A percentile compares a stretch with the other conserved stretches of the same genome.
Conservation (phyloP, 2,329 filamentous ascomycete genomes). For the Chaetomiaceae sp. region DNA sequence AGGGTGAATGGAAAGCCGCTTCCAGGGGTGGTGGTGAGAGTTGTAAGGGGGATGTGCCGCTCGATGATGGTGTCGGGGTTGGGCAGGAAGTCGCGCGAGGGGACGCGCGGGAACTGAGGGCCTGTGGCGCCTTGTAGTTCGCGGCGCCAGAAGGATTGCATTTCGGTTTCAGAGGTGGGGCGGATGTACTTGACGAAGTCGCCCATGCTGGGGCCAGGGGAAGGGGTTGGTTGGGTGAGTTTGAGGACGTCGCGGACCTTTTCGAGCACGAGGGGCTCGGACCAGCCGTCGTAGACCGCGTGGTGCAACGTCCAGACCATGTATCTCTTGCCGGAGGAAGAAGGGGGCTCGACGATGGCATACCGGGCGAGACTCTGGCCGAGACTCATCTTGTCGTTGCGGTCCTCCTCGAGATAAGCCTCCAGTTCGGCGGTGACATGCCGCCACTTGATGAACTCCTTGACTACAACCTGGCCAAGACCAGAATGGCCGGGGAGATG, state of each 20-base stretch:
- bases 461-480: conserved; percentile 45
- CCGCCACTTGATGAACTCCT: conserved; percentile 34
- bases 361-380: conserved; percentile 8
- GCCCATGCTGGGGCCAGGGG: conserved; percentile 9
- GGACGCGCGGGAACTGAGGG: conserved; percentile 44
- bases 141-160: conserved; percentile 43
- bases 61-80: conserved; percentile 45
- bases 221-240: neutral
- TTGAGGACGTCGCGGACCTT: conserved; percentile 1
- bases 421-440: conserved; percentile 32
- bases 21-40: conserved; percentile 26
- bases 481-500: conserved; percentile 37
- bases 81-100: conserved; percentile 44
- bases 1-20: conserved; percentile 39
- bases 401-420: conserved; percentile 37
- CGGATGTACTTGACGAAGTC: conserved; percentile 45
- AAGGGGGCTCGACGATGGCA: conserved; percentile 2
- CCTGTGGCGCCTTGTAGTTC: conserved; percentile 41
- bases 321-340: conserved; percentile 11
- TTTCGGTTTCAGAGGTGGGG: conserved; percentile 33
- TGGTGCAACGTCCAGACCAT: conserved; percentile 51
- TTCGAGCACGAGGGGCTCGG: conserved; percentile 47
- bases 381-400: conserved; percentile 36
- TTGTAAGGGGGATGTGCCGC: conserved; percentile 42
- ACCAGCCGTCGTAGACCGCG: conserved; percentile 55